A percentile compares a stretch with the other conserved stretches of the same genome.
Evolutionary conservation across 129 eudicot species (phyloP).

Genomic region (Pseudognaphalium luteoalbum): DNA sequence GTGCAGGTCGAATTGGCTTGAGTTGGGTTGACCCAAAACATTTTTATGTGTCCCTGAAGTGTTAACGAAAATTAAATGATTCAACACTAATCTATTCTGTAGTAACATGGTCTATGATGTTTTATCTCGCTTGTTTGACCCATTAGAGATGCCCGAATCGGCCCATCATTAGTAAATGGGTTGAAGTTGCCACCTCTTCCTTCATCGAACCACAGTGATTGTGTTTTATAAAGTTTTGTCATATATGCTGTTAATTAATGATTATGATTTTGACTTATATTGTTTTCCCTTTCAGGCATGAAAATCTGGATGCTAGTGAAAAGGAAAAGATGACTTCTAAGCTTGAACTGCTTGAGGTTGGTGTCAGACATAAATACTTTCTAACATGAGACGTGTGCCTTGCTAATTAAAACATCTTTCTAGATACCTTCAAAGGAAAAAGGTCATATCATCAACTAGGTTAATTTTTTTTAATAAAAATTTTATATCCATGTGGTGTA

Average conservation of each 20-base stretch:
- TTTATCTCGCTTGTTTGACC: neutral
- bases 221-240: neutral
- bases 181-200: neutral
- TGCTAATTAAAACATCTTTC: neutral
- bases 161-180: neutral
- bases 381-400: neutral
- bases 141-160: neutral
- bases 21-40: neutral
- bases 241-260: neutral
- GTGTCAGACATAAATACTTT: conserved; percentile 8
- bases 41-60: neutral
- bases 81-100: neutral
- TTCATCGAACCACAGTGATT: neutral
- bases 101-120: neutral
- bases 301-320: conserved; percentile 28
- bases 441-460: neutral
- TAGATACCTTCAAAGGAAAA: neutral
- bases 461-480: neutral
- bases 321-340: conserved; percentile 24
- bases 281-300: conserved; percentile 30
- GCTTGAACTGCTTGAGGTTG: conserved; percentile 35
- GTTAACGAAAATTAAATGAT: neutral
- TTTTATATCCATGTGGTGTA: too few relatives aligned
- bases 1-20: neutral
- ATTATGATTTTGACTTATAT: neutral